A percentile compares a stretch with the other conserved stretches of the same genome.
phyloP scores from a whole-genome alignment of 306 rosid genomes.

The Cucumis melo region DNA sequence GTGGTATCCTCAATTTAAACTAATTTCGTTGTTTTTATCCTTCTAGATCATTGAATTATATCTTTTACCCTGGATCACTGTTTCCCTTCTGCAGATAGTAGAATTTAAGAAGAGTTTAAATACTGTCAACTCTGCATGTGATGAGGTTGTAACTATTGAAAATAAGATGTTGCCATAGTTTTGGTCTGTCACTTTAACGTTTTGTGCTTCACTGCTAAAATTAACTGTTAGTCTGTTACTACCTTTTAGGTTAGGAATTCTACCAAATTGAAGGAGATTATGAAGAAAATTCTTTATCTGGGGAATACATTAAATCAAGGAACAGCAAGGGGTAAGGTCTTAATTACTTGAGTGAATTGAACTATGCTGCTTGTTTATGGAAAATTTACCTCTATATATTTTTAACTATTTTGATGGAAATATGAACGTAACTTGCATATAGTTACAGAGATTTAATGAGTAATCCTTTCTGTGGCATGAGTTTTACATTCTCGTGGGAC shows the following conservation, averaged over 20 bases:
- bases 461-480: neutral
- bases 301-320: slow-evolving; percentile 96
- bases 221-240: neutral
- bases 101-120: slow-evolving; percentile 75
- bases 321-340: slow-evolving; percentile 84
- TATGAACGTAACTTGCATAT: neutral
- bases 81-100: slow-evolving; percentile 34
- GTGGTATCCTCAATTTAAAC: slow-evolving; percentile 19
- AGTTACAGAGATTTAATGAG: neutral
- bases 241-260: slow-evolving; percentile 65
- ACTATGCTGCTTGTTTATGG: slow-evolving; percentile 1
- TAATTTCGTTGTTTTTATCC: neutral
- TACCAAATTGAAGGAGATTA: slow-evolving; percentile 65
- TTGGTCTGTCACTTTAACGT: slow-evolving; percentile 15
- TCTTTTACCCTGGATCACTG: slow-evolving; percentile 5
- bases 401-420: neutral
- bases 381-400: neutral
- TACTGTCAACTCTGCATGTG: slow-evolving; percentile 76
- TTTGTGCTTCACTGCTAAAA: slow-evolving; percentile 11
- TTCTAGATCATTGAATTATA: slow-evolving; percentile 11
- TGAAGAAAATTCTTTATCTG: slow-evolving; percentile 77
- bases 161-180: slow-evolving; percentile 7
- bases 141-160: slow-evolving; percentile 47
- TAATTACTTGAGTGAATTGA: slow-evolving; percentile 5
- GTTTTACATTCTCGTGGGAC: neutral